phyloP scores from a whole-genome alignment of 225 moss, liverwort and hornwort species.

The Neckera pumila region DNA sequence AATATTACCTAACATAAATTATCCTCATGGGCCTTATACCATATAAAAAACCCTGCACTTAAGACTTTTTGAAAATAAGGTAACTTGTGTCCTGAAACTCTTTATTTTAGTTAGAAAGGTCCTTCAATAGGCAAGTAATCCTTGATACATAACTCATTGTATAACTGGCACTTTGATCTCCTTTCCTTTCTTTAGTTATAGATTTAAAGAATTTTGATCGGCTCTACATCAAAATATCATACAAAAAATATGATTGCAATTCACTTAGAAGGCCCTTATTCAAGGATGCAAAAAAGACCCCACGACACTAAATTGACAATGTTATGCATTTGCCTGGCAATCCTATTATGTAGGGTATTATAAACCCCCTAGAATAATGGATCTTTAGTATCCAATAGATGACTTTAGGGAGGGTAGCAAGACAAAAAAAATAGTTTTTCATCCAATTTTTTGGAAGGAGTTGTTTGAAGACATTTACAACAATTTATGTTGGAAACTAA shows the following conservation, averaged over 20 bases:
- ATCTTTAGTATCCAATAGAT: not conserved
- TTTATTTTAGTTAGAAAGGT: not conserved
- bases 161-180: not conserved
- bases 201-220: no score
- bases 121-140: accelerated
- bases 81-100: accelerated
- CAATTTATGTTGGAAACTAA: accelerated
- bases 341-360: not conserved
- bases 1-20: not conserved
- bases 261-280: accelerated
- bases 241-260: not conserved
- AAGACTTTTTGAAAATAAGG: not conserved
- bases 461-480: not conserved
- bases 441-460: not conserved
- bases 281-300: not conserved
- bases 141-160: accelerated
- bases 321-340: not conserved
- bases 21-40: accelerated
- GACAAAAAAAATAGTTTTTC: not conserved
- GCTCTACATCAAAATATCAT: no score
- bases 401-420: accelerated
- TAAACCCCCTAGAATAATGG: no score
- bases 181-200: not conserved
- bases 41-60: accelerated
- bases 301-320: accelerated